These are phyloP conservation scores for Truncatella angustata DNA, from an alignment of 2,329 filamentous ascomycete genomes.

Conservation along the genomic window DNA sequence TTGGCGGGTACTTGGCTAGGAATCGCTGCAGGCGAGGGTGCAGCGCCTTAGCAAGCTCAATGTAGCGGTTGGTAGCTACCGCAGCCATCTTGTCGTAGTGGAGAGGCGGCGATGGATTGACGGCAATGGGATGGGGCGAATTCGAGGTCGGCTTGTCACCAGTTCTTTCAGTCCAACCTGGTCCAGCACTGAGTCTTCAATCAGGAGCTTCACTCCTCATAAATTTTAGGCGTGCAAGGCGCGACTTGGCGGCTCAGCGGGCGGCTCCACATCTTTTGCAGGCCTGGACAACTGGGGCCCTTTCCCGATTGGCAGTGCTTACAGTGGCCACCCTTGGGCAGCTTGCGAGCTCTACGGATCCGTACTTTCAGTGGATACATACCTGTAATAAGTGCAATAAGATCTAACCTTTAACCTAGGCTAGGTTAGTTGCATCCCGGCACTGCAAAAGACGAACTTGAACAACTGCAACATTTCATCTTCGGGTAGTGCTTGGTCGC, in stretches of 20 bases:
- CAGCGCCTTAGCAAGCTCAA: conserved; percentile 67
- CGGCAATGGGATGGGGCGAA: neutral
- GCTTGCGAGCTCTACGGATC: too few species aligned
- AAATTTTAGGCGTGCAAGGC: neutral
- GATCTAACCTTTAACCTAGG: too few species aligned
- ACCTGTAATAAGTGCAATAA: too few species aligned
- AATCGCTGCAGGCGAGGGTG: conserved; percentile 79
- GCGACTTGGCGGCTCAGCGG: neutral
- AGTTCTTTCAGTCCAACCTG: neutral
- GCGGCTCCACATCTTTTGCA: neutral
- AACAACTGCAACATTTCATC: too few species aligned
- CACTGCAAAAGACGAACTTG: too few species aligned
- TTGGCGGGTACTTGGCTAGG: conserved; percentile 85
- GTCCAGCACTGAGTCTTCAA: neutral
- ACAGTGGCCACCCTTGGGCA: too few species aligned
- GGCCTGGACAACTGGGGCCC: too few species aligned
- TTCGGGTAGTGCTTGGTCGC: too few species aligned
- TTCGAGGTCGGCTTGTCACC: neutral
- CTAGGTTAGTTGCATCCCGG: too few species aligned
- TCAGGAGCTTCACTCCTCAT: neutral
- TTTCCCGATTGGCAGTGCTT: neutral
- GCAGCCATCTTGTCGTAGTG: conserved; percentile 8
- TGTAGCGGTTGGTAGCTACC: conserved; percentile 29
- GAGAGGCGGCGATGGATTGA: neutral
- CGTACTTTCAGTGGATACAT: too few species aligned